Evolutionary conservation across 371 early-diverging fungal species (phyloP).

Genomic region (Fennellomyces sp.): DNA sequence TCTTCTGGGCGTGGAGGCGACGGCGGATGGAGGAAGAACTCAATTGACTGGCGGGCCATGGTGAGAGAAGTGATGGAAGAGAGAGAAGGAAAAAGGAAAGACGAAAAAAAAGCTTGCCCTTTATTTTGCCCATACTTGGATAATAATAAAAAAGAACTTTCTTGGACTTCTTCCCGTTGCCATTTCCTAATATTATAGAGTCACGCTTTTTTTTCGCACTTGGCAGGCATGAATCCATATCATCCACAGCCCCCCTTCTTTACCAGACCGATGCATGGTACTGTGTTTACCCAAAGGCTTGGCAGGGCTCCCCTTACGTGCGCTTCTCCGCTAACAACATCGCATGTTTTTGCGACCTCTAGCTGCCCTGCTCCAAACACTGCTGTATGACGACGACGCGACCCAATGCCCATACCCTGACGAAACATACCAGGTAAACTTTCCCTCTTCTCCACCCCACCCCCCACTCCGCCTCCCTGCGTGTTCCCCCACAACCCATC

Average conservation of each 20-base stretch:
- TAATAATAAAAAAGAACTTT: conserved; percentile 14
- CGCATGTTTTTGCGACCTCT: not conserved
- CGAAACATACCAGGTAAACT: conserved; percentile 6
- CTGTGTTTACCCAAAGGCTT: conserved; percentile 3
- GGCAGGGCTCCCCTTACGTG: conserved; percentile 7
- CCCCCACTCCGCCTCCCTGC: not conserved
- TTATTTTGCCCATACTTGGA: conserved; percentile 20
- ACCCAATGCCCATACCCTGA: conserved; percentile 6
- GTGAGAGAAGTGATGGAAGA: not conserved
- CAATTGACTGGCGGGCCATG: conserved; percentile 19
- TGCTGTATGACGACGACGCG: conserved; percentile 7
- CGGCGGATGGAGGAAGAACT: conserved; percentile 29
- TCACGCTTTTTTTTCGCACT: conserved; percentile 5
- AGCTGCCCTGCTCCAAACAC: not conserved
- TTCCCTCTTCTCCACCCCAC: not conserved
- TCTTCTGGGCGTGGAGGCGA: conserved; percentile 19
- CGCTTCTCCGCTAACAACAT: not conserved
- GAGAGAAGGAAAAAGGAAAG: conserved; percentile 1
- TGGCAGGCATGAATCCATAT: conserved; percentile 8
- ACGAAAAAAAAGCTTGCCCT: not conserved
- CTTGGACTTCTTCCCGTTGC: conserved; percentile 14
- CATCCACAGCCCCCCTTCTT: conserved; percentile 1
- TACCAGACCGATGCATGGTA: conserved; percentile 6
- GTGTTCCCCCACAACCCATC: not conserved
- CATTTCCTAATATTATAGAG: conserved; percentile 1